Evolutionary conservation across 305 asterid species (phyloP), one percentile per base, ranked within the genome.

Genomic region (Ajuga reptans): DNA sequence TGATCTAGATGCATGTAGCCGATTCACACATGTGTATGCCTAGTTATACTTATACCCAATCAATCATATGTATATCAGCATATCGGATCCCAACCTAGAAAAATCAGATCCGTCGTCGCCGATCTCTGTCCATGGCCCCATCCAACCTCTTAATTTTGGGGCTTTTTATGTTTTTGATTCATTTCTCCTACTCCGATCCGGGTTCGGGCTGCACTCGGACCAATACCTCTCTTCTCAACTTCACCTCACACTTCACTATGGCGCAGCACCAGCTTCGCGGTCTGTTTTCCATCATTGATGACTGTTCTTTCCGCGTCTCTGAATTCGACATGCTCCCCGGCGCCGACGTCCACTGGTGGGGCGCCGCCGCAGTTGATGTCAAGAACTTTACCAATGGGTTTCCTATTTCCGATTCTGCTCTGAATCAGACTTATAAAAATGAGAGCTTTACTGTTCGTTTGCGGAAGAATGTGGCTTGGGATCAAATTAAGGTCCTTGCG

Each of bases 251-350:
- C 72, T 91, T 93, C 77, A 73, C 80, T 74, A 87, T 89, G 95
- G 92, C 80, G 16, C 99, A 93, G 69, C 99, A 93, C 79, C 99
- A 93, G 82, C 84, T 93, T 63, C 91, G 99, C 5, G 99, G 97
- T 9, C 77, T 75, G 24, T 57, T 93, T 17, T 80, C 88, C 52
- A 73, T 93, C 41, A 49, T 86, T 3, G 90, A 91, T 29, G 89
- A 80, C 69, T 93, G 97, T 68, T 87, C 97, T 3, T 93, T 93
- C 72, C 76, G 79, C 42, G 95, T 93, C 73, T 86, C 91, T 21
- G 80, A 80, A 46, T 93, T 93, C 41, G 99, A 93, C 75, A 89
- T 93, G 97, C 84, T 93, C 5, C 72, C 87, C 43, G 99, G 99
- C 68, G 68, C 87, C 41, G 84, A 93, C 76, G 99, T 91, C 58